These are phyloP conservation scores for Chimonanthus praecox DNA, from an alignment of 164 flowering plant species.

Conservation along the genomic window DNA sequence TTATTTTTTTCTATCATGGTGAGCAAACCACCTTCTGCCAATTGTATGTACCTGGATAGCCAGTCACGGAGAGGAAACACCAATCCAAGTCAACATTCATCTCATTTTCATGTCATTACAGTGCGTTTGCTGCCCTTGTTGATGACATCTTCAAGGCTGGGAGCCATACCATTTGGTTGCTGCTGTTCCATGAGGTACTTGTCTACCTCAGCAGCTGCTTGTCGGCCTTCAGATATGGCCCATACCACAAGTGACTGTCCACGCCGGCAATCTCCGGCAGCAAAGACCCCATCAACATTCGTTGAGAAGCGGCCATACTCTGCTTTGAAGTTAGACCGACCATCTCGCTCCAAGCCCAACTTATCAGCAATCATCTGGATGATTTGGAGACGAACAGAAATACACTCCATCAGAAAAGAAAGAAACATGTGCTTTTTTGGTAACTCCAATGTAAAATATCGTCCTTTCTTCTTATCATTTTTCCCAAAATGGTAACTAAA, in stretches of 20 bases:
- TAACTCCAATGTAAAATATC: too few relatives aligned
- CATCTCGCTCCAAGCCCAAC: conserved; percentile 73
- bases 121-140: neutral
- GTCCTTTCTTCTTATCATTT: too few relatives aligned
- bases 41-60: too few relatives aligned
- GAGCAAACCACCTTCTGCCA: too few relatives aligned
- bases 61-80: too few relatives aligned
- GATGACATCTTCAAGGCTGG: neutral
- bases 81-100: too few relatives aligned
- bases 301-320: conserved; percentile 90
- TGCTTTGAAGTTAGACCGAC: conserved; percentile 83
- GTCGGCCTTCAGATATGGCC: conserved; percentile 95
- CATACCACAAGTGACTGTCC: conserved; percentile 98
- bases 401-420: neutral
- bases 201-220: conserved; percentile 90
- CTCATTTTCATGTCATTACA: neutral
- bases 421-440: too few relatives aligned
- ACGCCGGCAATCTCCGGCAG: conserved; percentile 94
- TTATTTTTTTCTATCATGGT: too few relatives aligned
- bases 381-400: neutral
- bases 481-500: too few relatives aligned
- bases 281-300: conserved; percentile 81
- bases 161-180: too few relatives aligned
- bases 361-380: conserved; percentile 68
- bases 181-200: conserved; percentile 38